Evolutionary conservation across 1,284 basidiomycete genomes (phyloP).

Genomic region (Apiotrichum sp.): DNA sequence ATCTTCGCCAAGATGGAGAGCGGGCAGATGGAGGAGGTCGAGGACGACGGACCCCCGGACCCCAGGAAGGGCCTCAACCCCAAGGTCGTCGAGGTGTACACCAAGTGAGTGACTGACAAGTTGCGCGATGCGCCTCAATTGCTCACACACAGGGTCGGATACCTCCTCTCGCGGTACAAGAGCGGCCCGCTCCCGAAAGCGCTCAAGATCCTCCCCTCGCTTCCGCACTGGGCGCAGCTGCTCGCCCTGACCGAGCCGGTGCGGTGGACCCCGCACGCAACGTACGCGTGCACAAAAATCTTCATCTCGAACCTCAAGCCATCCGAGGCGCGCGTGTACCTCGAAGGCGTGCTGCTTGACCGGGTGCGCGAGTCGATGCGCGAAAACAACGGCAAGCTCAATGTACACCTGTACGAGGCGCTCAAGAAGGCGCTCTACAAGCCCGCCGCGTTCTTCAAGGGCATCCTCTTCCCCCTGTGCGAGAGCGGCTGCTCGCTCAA

Average conservation of each 20-base stretch:
- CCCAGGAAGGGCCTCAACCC: slow-evolving; percentile 90
- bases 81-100: slow-evolving; percentile 92
- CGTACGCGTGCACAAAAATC: slow-evolving; percentile 86
- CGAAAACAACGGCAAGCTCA: slow-evolving; percentile 68
- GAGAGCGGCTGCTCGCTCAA: slow-evolving; percentile 86
- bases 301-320: slow-evolving; percentile 98
- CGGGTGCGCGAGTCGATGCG: slow-evolving; percentile 86
- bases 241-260: slow-evolving; percentile 88
- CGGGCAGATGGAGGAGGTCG: slow-evolving; percentile 53
- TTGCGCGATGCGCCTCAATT: too few species aligned
- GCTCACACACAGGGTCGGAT: slow-evolving; percentile 61
- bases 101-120: slow-evolving; percentile 58
- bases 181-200: slow-evolving; percentile 94
- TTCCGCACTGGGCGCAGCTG: slow-evolving; percentile 93
- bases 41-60: slow-evolving; percentile 57
- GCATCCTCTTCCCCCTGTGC: slow-evolving; percentile 90
- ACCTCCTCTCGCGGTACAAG: slow-evolving; percentile 83
- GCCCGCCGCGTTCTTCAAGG: slow-evolving; percentile 97
- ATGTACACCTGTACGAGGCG: slow-evolving; percentile 89
- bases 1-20: slow-evolving; percentile 87
- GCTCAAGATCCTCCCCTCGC: slow-evolving; percentile 96
- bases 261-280: slow-evolving; percentile 93
- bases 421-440: slow-evolving; percentile 91
- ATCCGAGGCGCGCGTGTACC: slow-evolving; percentile 86
- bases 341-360: slow-evolving; percentile 86